These are phyloP conservation scores for Oenanthe javanica DNA, from an alignment of 140 eudicot species.

Conservation along the genomic window DNA sequence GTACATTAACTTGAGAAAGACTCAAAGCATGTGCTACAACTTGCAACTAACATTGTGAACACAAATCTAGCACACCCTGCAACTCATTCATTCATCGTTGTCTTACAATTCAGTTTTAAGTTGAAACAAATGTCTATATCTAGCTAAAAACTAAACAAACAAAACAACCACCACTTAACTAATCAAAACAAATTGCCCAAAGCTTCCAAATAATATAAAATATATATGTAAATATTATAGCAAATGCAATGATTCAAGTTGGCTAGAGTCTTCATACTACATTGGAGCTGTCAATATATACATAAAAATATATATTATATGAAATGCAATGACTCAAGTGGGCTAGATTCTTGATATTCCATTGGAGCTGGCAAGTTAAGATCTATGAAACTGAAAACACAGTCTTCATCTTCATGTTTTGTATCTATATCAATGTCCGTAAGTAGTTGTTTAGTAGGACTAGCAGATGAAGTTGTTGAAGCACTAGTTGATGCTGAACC, in stretches of 20 bases:
- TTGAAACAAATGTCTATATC: neutral
- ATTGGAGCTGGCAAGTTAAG: slow-evolving; percentile 56
- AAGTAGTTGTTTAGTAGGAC: neutral
- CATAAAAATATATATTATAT: neutral
- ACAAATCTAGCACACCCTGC: neutral
- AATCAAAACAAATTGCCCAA: neutral
- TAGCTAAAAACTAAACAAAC: neutral
- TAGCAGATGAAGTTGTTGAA: slow-evolving; percentile 1
- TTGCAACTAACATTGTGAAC: neutral
- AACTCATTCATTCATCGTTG: neutral
- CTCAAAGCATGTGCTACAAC: slow-evolving; percentile 14
- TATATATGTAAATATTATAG: neutral
- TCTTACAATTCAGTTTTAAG: neutral
- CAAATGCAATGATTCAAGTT: slow-evolving; percentile 8
- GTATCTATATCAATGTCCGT: slow-evolving; percentile 1
- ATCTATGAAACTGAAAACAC: slow-evolving; percentile 22
- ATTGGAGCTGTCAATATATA: slow-evolving; percentile 6
- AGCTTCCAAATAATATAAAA: neutral
- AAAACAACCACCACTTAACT: slow-evolving; percentile 4
- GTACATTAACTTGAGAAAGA: slow-evolving; percentile 9
- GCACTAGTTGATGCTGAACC: slow-evolving; percentile 17
- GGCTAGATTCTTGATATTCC: slow-evolving; percentile 27
- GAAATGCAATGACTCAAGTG: neutral
- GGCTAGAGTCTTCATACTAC: slow-evolving; percentile 10
- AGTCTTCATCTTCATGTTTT: slow-evolving; percentile 27